Conservation (phyloP, 1,139 yeast species). For the Geotrichum citri-aurantii region DNA sequence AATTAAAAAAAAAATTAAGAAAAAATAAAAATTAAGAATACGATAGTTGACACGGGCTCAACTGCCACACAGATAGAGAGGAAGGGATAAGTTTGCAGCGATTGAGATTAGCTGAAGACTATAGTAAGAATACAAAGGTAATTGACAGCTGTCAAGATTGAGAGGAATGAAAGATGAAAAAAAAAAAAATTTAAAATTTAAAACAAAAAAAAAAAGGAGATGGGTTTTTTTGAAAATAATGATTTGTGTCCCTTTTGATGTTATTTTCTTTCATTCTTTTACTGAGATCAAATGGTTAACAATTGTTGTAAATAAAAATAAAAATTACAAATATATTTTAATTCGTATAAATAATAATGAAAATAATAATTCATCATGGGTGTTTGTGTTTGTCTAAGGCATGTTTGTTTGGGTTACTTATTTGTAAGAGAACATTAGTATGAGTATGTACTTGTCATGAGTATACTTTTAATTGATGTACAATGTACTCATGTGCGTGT, state of each 20-base stretch:
- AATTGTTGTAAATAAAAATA: too few species aligned
- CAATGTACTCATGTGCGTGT: too few species aligned
- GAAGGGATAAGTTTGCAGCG: neutral
- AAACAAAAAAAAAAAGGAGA: neutral
- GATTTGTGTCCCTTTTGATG: neutral
- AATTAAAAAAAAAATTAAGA: too few species aligned
- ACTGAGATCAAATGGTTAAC: neutral
- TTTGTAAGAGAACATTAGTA: too few species aligned
- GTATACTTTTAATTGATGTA: too few species aligned
- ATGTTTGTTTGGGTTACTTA: too few species aligned
- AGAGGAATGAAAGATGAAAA: slow-evolving; percentile 2
- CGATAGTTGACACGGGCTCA: neutral
- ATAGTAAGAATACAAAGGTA: neutral
- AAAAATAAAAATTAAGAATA: neutral
- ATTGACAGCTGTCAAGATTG: neutral
- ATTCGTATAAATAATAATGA: too few species aligned
- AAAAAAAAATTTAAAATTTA: slow-evolving; percentile 3
- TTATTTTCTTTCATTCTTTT: neutral
- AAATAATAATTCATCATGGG: too few species aligned
- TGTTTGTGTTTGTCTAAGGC: too few species aligned
- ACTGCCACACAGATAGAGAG: neutral
- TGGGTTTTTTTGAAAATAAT: neutral
- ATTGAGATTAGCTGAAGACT: neutral
- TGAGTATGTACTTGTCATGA: too few species aligned
- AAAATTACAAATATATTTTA: too few species aligned